Base-by-base conservation (phyloP, 306 rosid species). In the Sphenostylis stenocarpa region DNA sequence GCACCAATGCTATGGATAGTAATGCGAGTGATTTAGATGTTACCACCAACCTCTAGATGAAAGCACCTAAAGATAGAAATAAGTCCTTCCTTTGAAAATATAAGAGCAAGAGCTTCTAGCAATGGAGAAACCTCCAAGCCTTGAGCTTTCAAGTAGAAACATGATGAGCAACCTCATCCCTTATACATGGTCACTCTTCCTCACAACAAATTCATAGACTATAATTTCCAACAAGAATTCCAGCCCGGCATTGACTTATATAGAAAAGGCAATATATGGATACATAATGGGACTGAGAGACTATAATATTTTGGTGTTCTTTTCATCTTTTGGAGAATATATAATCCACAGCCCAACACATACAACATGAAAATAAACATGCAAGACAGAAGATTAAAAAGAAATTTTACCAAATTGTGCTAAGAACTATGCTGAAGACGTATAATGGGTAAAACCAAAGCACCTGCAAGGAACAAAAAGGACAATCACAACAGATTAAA, bases 361-460 rank as follows among this genome's bases (percentile, higher is more conserved):
- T 61, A 33, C 13, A 52, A 29, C 13, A 17, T 12, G 20, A 66
- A 11, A 43, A 62, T 55, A 84, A 67, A 75, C 36, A 75, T 47
- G 55, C 28, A 51, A 29, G 49, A 70, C 56, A 31, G 17, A 17
- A 43, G 28, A 70, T 66, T 69, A 62, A 66, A 43, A 53, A 57
- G 73, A 70, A 80, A 52, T 36, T 43, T 70, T 94, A 94, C 97
- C 98, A 94, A 75, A 94, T 53, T 72, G 77, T 65, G 89, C 97
- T 92, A 66, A 90, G 90, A 81, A 94, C 82, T 57, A 92, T 64
- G 95, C 98, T 94, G 79, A 94, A 84, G 64, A 88, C 85, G 51
- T 94, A 94, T 60, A 94, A 58, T 19, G 98, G 97, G 81, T 90
- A 94, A 84, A 92, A 89, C 98, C 98, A 94, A 41, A 90, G 75